Evolutionary conservation across 441 rosid species (phyloP), one percentile per base, ranked within the genome.

Genomic region (Pelargonium exstipulatum): DNA sequence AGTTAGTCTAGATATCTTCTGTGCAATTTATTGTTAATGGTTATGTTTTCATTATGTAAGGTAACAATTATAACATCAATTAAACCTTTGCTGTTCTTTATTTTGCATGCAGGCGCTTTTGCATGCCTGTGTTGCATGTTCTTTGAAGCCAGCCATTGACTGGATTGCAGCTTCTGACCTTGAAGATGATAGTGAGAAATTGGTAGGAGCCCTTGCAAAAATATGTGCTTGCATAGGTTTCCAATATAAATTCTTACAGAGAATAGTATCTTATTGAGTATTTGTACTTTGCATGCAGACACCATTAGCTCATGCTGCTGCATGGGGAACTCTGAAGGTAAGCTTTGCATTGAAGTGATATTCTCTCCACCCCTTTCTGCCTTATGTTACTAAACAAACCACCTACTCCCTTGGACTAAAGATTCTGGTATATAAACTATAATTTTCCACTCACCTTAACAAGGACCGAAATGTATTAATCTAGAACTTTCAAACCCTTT

Each of bases 101-200:
- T 65, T 74, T 73, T 74, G 7, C 49, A 65, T 51, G 70, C 79
- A 88, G 93, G 90, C 93, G 71, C 89, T 87, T 79, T 78, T 88
- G 65, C 93, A 88, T 83, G 89, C 93, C 14, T 88, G 90, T 80
- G 83, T 88, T 80, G 89, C 89, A 24, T 88, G 90, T 78, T 88
- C 90, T 77, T 69, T 80, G 77, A 85, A 86, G 80, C 93, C 93
- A 68, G 69, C 82, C 8, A 83, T 85, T 62, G 87, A 83, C 62
- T 87, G 90, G 92, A 85, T 87, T 78, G 92, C 90, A 77, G 92
- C 92, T 80, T 87, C 92, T 74, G 93, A 88, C 77, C 89, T 88
- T 72, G 93, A 88, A 83, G 89, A 85, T 40, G 89, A 88, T 65
- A 85, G 86, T 65, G 89, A 80, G 49, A 70, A 70, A 78, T 66